Base-by-base conservation (phyloP, 2,329 filamentous ascomycete genomes). In the Cercospora sp. region DNA sequence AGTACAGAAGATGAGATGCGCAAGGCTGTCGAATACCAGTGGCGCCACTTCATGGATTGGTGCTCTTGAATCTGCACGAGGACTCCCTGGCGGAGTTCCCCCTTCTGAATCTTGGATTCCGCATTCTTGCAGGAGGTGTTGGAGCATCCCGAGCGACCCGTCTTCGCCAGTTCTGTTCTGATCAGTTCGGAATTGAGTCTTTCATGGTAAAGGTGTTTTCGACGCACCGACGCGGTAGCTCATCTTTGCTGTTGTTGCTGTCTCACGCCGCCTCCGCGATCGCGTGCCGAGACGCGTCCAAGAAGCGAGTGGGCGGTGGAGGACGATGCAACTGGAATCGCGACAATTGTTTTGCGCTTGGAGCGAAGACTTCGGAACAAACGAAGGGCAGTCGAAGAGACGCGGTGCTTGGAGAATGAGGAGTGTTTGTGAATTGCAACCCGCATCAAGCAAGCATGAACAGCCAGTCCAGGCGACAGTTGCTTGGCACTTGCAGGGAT, bases 21-120 rank as follows among this genome's bases (percentile, higher is more conserved):
- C 16, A 24, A 26, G 12, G 21, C 18, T 18, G 58, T 51, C 5
- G 74, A 86, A 77, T 85, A 96, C 94, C 94, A 97, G 79, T 98
- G 94, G 77, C 90, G 91, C 89, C 91, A 98, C 66, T 83, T 80
- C 88, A 89, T 97, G 75, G 85, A 85, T 51, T 87, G 87, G 75
- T 89, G 85, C 1, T 83, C 82, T 0, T 82, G 62, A 72, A 90
- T 86, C 8, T 86, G 86, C 70, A 97, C 86, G 84, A 90, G 92
- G 24, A 85, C 86, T 51, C 91, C 94, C 63, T 93, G 87, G 65
- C 94, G 90, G 2, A 97, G 82, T 72, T 92, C 88, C 66, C 90
- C 92, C 81, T 97, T 97, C 28, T 76, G 73, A 76, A 97, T 92
- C 81, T 97, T 97, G 75, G 85, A 77, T 1, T 77, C 83, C 1